phyloP scores from a whole-genome alignment of 768 basidiomycete species.

The Trametes cubensis region DNA sequence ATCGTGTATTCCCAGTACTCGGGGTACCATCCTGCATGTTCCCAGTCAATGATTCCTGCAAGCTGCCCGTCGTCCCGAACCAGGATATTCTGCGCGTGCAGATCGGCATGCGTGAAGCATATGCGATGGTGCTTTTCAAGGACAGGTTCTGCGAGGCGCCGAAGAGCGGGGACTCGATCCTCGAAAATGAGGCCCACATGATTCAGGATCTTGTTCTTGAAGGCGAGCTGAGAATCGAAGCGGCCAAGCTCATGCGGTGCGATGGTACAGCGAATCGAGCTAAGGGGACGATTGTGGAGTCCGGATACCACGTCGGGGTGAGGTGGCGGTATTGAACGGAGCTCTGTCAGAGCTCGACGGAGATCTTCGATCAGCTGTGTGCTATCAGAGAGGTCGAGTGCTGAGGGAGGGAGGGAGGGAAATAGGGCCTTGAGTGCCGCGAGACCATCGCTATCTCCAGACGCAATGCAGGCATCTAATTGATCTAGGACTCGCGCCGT shows the following conservation, averaged over 20 bases:
- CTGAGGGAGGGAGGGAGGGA: not conserved
- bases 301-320: not conserved
- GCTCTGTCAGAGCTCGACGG: conserved; percentile 1
- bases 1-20: conserved; percentile 31
- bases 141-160: conserved; percentile 4
- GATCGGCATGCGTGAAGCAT: conserved; percentile 31
- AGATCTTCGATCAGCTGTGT: not conserved
- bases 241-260: not conserved
- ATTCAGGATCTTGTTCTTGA: conserved; percentile 2
- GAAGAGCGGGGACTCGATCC: not conserved
- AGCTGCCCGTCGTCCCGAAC: conserved; percentile 24
- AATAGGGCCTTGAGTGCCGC: not conserved
- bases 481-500: not conserved
- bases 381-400: conserved; percentile 9
- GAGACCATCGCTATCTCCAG: not conserved
- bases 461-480: not conserved
- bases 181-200: not conserved
- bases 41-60: conserved; percentile 32
- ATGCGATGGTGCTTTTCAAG: conserved; percentile 12
- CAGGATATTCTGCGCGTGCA: conserved; percentile 30
- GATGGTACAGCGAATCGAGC: not conserved
- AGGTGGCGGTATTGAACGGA: conserved; percentile 11
- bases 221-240: conserved; percentile 3
- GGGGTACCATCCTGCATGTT: conserved; percentile 32
- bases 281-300: not conserved